Base-by-base conservation (phyloP, 1,284 basidiomycete genomes). In the Thelephora terrestris region DNA sequence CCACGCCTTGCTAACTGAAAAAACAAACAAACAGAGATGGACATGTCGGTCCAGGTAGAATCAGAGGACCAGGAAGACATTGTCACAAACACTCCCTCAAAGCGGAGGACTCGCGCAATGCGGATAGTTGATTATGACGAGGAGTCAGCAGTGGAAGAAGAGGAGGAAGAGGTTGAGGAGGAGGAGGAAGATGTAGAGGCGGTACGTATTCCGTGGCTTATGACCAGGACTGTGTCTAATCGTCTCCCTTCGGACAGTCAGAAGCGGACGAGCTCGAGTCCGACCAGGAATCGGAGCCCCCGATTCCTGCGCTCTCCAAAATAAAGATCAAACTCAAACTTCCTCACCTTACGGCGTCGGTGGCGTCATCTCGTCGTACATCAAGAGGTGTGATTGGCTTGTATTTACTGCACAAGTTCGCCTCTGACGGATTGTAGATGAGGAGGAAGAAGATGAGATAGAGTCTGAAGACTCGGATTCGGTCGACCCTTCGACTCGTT, bases 321-420 rank as follows among this genome's bases (percentile, higher is more conserved):
- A 69, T 84, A n/a, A 79, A 77, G 55, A 81, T 84, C 58, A 81
- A 75, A 56, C 68, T 84, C 43, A 83, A 79, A 59, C 62, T 82
- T 5, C 76, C 79, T 7, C 63, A 65, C 7, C 65, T 65, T 17
- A 62, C 60, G 53, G 51, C 70, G 40, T 64, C 71, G 32, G 66
- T 67, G 46, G 54, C 59, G 51, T 53, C 63, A 9, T 54, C 51
- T 45, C 62, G 47, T 55, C 62, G 48, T 52, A 59, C 46, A n/a
- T 62, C 66, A 4, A 61, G 59, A 48, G 64, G 62, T 63, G 53
- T 46, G 27, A n/a, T 49, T 32, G 7, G 32, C 43, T 45, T 27
- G 43, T 39, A 34, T 42, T 14, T 14, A 18, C 24, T 18, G 43
- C 44, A 46, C 7, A 14, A 14, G 6, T 32, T 36, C 48, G 18